Base-by-base conservation (phyloP, 2,329 filamentous ascomycete genomes). In the Periglandula ipomoeae region DNA sequence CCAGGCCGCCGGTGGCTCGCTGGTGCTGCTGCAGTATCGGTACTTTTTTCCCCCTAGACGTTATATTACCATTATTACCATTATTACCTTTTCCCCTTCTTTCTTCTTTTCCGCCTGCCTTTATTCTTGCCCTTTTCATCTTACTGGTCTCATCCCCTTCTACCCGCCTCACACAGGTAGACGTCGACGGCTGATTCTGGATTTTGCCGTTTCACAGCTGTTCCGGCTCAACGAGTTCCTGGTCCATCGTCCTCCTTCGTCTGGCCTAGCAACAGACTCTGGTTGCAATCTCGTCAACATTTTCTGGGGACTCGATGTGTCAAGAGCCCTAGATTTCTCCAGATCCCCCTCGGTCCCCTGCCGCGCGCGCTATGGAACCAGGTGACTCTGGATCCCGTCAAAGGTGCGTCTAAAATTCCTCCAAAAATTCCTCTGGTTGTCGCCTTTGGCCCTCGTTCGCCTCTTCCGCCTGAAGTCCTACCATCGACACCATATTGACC, bases 301-400 rank as follows among this genome's bases (percentile, higher is more conserved):
- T n/a, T 34, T 4, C 35, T 17, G 17, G n/a, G 34, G 59, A 32
- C 60, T 61, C 63, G 62, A 66, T 66, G 63, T 59, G 64, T 65
- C 63, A 58, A 61, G 56, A 59, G 56, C 56, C 60, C 58, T 65
- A 64, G 60, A 59, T 53, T 56, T 56, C 56, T 58, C 63, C 58
- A 66, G 63, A 62, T 66, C 59, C 58, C 58, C 56, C 57, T 61
- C 59, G 56, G 56, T 63, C 57, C 58, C 43, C 58, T 59, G 59
- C 63, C 56, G 61, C 61, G 62, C 64, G 60, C 65, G 65, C 61
- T 62, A 67, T 66, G 65, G 64, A 67, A 63, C 58, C 62, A 61
- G 62, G 58, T 61, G 65, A 65, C 56, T 58, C 62, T 65, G 61
- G 59, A 59, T 57, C 59, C 60, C 64, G 61, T 57, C 62, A 61